Evolutionary conservation across 257 asterid genomes (phyloP).

Genomic region (Datura wrightii): DNA sequence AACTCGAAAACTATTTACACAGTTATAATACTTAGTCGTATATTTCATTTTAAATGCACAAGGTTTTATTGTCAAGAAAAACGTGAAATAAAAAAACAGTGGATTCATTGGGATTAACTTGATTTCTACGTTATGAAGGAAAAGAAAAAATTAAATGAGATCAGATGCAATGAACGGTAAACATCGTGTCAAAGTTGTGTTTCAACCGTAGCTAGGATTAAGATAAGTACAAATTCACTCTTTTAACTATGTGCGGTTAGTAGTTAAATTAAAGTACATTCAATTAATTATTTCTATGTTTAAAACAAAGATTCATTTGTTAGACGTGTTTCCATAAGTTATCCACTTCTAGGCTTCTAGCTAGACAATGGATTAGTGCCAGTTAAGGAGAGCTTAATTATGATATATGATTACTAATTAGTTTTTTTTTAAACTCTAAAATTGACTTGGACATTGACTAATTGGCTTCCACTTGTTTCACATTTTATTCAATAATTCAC

Average conservation of each 20-base stretch:
- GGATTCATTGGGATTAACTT: not conserved
- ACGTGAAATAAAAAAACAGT: too few relatives aligned
- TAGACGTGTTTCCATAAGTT: not conserved
- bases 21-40: not conserved
- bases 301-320: not conserved
- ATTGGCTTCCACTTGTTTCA: not conserved
- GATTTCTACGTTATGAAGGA: not conserved
- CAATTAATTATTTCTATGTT: not conserved
- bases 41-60: not conserved
- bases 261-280: slow-evolving; percentile 2
- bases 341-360: not conserved
- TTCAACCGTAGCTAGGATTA: not conserved
- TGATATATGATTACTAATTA: not conserved
- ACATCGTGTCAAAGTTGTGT: not conserved
- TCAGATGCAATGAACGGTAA: slow-evolving; percentile 23
- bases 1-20: not conserved
- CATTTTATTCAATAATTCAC: not conserved
- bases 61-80: not conserved
- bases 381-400: not conserved
- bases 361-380: slow-evolving; percentile 6
- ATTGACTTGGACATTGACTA: not conserved
- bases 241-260: not conserved
- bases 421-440: not conserved
- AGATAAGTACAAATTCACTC: not conserved
- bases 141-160: not conserved